Percentiles rank a stretch among this genome's conserved stretches.
Conservation (phyloP, 106 monocot genomes). For the Dioscorea dumetorum region DNA sequence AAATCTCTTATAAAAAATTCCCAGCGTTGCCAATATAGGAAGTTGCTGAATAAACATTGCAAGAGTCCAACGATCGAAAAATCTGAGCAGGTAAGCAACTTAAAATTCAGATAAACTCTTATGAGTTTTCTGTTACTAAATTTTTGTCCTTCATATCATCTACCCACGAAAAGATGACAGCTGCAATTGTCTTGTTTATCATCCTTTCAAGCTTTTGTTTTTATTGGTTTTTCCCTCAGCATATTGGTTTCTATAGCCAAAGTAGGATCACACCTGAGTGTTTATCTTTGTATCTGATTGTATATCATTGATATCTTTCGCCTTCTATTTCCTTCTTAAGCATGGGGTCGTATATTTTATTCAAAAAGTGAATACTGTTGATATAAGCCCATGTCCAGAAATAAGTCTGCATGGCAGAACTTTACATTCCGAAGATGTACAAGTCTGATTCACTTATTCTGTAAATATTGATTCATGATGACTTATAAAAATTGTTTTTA, state of each 20-base stretch:
- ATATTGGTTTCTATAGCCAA: background rate
- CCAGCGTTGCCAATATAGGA: slow-evolving; percentile 25
- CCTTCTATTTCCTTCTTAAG: too few relatives aligned
- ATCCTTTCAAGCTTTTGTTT: background rate
- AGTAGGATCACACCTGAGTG: too few relatives aligned
- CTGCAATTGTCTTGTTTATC: background rate
- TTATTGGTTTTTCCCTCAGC: background rate
- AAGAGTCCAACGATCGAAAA: background rate
- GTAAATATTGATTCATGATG: too few relatives aligned
- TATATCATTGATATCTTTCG: too few relatives aligned
- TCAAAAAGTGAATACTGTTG: too few relatives aligned
- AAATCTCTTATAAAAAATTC: slow-evolving; percentile 52
- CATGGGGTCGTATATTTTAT: too few relatives aligned
- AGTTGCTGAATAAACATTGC: slow-evolving; percentile 35
- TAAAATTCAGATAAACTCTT: background rate
- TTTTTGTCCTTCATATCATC: background rate
- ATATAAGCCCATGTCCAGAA: too few relatives aligned
- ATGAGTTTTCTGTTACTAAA: background rate
- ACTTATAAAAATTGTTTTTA: too few relatives aligned
- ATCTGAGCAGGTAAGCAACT: background rate
- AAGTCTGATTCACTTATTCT: too few relatives aligned
- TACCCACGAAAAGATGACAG: background rate
- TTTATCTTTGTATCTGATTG: too few relatives aligned
- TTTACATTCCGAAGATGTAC: too few relatives aligned
- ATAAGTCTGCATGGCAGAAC: too few relatives aligned